Base-by-base conservation (phyloP, 768 basidiomycete species). In the Chalciporus chontae region DNA sequence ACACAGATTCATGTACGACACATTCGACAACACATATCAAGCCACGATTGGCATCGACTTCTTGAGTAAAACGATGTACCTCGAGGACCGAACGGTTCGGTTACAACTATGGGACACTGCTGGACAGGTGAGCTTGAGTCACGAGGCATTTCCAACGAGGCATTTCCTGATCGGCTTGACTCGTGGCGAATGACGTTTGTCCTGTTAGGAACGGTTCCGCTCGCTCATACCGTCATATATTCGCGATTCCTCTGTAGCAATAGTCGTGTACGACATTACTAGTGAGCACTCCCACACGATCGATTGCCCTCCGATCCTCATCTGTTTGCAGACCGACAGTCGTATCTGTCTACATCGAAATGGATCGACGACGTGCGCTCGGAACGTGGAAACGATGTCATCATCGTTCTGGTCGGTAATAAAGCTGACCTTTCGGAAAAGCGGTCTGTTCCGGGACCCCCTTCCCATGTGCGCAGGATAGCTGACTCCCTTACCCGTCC, bases 321-420 rank as follows among this genome's bases (percentile, higher is more conserved):
- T 39, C 32, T 34, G 34, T 26, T 15, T 54, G 40, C 54, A 98
- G 95, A 93, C 71, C 90, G 95, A 40, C 87, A 90, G 59, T 97
- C 95, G n/a, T 99, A 98, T 80, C 70, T 95, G 55, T 98, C 96
- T 48, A 99, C 96, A 15, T 81, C 90, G 17, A 99, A 98, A 71
- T 99, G 96, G 96, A 94, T 99, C 73, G 96, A 99, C 68, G 96
- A 99, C 59, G 96, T 99, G 24, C 82, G 94, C 50, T 94, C 94
- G 52, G 96, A 99, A 69, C 78, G 96, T 62, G 96, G 96, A 52
- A 90, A 85, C 71, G 96, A 99, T 61, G 96, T 99, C 32, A 96
- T 98, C 60, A 96, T 99, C 58, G 95, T 98, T 14, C 74, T 99
- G 17, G 96, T 98, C 8, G 96, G 96, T 42, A 99, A 99, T 73